Conservation (phyloP, 2,329 filamentous ascomycete genomes). For the Hypocreales sp. region DNA sequence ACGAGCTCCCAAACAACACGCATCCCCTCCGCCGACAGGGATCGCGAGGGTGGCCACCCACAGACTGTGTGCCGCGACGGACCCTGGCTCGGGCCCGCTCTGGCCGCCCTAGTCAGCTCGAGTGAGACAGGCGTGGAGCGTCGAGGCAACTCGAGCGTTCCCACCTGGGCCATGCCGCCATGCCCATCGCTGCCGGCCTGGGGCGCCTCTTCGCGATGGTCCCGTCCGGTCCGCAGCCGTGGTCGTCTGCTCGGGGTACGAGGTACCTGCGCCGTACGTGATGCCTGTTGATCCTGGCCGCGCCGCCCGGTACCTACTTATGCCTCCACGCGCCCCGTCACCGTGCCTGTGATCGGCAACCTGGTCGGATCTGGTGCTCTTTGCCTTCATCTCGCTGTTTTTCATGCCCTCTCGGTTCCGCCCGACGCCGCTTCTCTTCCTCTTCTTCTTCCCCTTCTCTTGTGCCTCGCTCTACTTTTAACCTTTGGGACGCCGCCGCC, state of each 20-base stretch:
- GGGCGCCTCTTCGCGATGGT: no score
- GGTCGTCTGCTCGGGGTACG: no score
- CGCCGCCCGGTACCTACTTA: conserved; percentile 28
- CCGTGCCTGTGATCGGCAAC: conserved; percentile 31
- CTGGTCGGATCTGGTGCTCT: conserved; percentile 24
- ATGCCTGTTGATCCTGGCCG: conserved; percentile 24
- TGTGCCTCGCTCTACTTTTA: conserved; percentile 23
- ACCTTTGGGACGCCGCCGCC: conserved; percentile 20
- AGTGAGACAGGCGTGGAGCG: conserved; percentile 36
- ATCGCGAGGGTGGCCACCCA: conserved; percentile 2
- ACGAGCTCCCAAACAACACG: no score
- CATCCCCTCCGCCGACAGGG: no score
- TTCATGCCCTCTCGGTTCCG: conserved; percentile 30
- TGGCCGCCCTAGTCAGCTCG: conserved; percentile 22
- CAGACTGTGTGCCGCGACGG: conserved; percentile 5
- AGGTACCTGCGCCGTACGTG: no score
- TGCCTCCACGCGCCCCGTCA: conserved; percentile 28
- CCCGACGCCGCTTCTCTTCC: conserved; percentile 24
- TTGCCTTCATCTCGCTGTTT: conserved; percentile 25
- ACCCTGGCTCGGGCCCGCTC: conserved; percentile 7
- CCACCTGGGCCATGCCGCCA: conserved; percentile 7
- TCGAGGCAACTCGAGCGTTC: conserved; percentile 10
- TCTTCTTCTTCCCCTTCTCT: conserved; percentile 12
- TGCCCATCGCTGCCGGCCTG: conserved; percentile 5
- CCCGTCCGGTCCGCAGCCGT: no score